Conservation (phyloP, 495 filamentous ascomycete species). For the Beverwykella pulmonaria region DNA sequence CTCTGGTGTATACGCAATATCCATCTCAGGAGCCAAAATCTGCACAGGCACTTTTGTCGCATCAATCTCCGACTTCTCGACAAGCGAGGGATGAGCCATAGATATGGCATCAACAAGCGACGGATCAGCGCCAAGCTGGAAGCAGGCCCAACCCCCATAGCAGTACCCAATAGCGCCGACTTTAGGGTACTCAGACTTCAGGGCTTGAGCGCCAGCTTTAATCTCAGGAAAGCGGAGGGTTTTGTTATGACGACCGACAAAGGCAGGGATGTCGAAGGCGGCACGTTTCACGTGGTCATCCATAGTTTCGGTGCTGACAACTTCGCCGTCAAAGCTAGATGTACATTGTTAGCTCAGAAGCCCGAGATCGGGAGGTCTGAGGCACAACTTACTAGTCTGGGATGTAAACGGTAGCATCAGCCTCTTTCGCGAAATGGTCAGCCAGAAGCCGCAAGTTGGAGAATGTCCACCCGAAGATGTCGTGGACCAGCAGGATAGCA, state of each 20-base stretch:
- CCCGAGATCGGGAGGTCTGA: not conserved
- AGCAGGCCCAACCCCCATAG: constrained; percentile 62
- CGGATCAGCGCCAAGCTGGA: constrained; percentile 51
- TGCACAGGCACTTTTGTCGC: constrained; percentile 58
- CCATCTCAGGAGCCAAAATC: constrained; percentile 61
- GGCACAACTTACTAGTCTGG: constrained; percentile 51
- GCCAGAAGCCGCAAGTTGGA: constrained; percentile 51
- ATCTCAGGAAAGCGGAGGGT: constrained; percentile 58
- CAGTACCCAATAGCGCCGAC: constrained; percentile 64
- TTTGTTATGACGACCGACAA: constrained; percentile 48
- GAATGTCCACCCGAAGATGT: constrained; percentile 56
- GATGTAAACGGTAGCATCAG: constrained; percentile 54
- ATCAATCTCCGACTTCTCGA: constrained; percentile 56
- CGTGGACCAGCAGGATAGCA: constrained; percentile 53
- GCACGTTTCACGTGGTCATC: constrained; percentile 42
- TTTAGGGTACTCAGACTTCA: constrained; percentile 46
- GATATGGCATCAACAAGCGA: constrained; percentile 60
- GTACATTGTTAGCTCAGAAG: not conserved
- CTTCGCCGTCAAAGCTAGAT: constrained; percentile 35
- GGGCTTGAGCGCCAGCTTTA: constrained; percentile 51
- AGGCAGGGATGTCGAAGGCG: constrained; percentile 49
- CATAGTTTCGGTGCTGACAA: constrained; percentile 42
- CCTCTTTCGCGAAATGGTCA: constrained; percentile 55
- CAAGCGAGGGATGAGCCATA: constrained; percentile 56
- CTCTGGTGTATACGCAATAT: constrained; percentile 53